These are phyloP conservation scores for Leishmania guyanensis DNA, from an alignment of 208 protist genomes.

Conservation along the genomic window DNA sequence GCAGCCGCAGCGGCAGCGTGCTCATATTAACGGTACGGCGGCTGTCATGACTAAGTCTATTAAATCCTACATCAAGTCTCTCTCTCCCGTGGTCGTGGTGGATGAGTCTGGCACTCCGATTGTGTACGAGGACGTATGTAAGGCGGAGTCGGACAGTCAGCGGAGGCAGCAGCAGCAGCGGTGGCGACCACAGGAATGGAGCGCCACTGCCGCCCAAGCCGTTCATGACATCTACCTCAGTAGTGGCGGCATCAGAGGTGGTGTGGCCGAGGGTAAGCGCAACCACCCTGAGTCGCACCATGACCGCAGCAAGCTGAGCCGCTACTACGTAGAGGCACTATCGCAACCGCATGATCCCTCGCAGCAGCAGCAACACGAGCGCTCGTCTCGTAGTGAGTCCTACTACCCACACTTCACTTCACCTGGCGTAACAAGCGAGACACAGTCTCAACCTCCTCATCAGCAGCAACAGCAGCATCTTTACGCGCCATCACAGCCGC, in stretches of 20 bases:
- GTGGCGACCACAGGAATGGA: neutral
- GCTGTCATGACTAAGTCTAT: neutral
- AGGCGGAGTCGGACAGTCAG: neutral
- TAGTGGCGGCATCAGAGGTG: neutral
- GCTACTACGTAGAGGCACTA: neutral
- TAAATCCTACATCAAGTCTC: conserved; percentile 11
- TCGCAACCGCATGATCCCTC: neutral
- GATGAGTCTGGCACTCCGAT: neutral
- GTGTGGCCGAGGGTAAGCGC: neutral
- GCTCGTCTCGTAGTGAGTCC: neutral
- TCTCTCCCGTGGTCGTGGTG: conserved; percentile 9
- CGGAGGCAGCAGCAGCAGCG: conserved; percentile 3
- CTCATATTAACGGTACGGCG: neutral
- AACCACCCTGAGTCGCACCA: neutral
- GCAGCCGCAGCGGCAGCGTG: conserved; percentile 2
- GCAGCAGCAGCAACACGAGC: conserved; percentile 6
- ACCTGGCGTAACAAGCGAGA: conserved; percentile 1
- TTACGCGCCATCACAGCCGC: conserved; percentile 6
- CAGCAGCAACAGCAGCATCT: conserved; percentile 5
- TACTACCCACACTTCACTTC: conserved; percentile 10
- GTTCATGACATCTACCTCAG: conserved; percentile 7
- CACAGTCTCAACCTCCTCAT: neutral
- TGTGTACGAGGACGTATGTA: conserved; percentile 7
- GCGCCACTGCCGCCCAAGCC: neutral
- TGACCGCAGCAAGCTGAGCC: neutral